Base-by-base conservation (phyloP, 2,329 filamentous ascomycete species). In the Rutstroemia sp. region DNA sequence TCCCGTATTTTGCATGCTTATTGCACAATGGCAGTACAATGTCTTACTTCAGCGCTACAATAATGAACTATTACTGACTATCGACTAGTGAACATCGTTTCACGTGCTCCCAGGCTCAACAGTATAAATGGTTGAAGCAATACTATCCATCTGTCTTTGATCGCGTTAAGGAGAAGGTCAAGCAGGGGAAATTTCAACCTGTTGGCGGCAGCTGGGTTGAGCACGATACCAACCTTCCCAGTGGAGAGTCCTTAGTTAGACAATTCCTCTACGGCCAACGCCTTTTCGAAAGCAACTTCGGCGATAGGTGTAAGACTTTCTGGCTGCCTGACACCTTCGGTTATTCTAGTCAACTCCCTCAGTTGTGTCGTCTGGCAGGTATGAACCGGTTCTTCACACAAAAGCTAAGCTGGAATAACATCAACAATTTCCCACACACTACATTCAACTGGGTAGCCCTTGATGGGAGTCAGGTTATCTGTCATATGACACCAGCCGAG, bases 351-450 rank as follows among this genome's bases (percentile, higher is more conserved):
- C 94, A 99, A 72, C 80, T 99, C 44, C 94, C 94, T 12, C 94
- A 99, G 69, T 77, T 99, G 44, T 97, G 91, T 70, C 87, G 92
- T 3, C 77, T 96, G 27, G 88, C 94, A n/a, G 92, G 91, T 19
- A 97, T 99, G 94, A 88, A 83, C 57, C 84, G 92, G 37, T 99
- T 99, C 77, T 87, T 99, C 67, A 99, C 94, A 0, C 94, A 99
- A 72, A 99, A 99, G 75, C 78, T 99, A 58, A 97, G 92, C 77
- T 99, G 94, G 94, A 97, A 97, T 77, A 97, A 97, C 71, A 97
- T 97, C 79, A 97, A 97, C 75, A 95, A 88, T 69, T 99, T 97
- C 74, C 94, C 94, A 0, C 94, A 97, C 70, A 97, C 94, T 5
- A 97, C 94, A 0, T 99, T 99, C 79, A 96, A 96, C 72, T 99